Base-by-base conservation (phyloP, 1,284 basidiomycete species). In the Ceratobasidium sp. region DNA sequence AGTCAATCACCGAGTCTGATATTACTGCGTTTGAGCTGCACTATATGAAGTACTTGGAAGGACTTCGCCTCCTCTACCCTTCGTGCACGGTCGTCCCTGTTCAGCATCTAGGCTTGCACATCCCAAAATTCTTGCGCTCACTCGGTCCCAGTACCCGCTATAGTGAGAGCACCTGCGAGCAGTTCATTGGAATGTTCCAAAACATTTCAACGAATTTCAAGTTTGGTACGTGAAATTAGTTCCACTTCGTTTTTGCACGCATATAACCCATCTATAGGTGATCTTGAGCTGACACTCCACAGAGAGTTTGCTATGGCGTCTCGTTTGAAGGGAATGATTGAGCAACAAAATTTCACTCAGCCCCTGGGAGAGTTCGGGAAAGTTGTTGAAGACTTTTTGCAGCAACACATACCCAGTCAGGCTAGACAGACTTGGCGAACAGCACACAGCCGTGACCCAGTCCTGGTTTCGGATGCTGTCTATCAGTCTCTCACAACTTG, bases 91-190 rank as follows among this genome's bases (percentile, higher is more conserved):
- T 77, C 8, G 20, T 50, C 18, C 68, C 76, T 3, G 62, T 52
- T 27, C 76, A 73, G 23, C 78, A 78, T 35, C 38, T 78, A 5
- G 41, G 67, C 5, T 44, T 73, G 14, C 78, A 79, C 57, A 30
- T 79, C 23, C 30, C 57, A 10, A 2, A 52, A 5, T 77, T 71
- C 57, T 23, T 79, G 27, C 23, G 48, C 6, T 7, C 30, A 8
- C 65, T 70, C 35, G 78, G 78, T 2, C 78, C 78, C 20, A 14
- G 27, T 60, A 77, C 55, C 3, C 60, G 44, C 5, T 67, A 27
- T 16, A 67, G 46, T 30, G 48, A 67, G 20, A 67, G 33, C 62
- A 68, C 78, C 2, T 64, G 41, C 48, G n/a, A n/a, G n/a, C n/a
- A n/a, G n/a, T n/a, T n/a, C n/a, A n/a, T n/a, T n/a, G n/a, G n/a